Evolutionary conservation across 1,284 basidiomycete species (phyloP).

Genomic region (Pascua sp.): DNA sequence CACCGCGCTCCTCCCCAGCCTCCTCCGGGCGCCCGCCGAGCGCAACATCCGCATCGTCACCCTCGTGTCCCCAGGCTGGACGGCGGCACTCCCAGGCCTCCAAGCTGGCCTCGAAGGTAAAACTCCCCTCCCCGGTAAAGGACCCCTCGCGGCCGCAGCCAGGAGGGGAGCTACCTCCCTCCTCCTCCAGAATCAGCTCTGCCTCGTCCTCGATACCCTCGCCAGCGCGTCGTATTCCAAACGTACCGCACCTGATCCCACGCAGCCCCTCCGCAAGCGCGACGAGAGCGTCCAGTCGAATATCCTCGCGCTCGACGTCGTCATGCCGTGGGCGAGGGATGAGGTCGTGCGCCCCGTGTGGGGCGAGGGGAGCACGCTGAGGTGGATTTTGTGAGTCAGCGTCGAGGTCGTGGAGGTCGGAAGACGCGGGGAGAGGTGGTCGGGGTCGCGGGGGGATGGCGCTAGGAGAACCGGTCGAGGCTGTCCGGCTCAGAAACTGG

Average conservation of each 20-base stretch:
- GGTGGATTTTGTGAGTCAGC: conserved; percentile 35
- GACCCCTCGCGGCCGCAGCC: conserved; percentile 17
- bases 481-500: too few species aligned
- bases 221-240: conserved; percentile 27
- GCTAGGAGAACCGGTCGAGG: too few species aligned
- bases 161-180: conserved; percentile 32
- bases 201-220: conserved; percentile 43
- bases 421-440: too few species aligned
- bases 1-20: conserved; percentile 69
- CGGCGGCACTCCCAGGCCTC: conserved; percentile 61
- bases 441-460: too few species aligned
- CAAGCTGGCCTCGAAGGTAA: conserved; percentile 6
- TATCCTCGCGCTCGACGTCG: conserved; percentile 40
- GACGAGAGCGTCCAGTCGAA: conserved; percentile 41
- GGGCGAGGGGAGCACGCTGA: conserved; percentile 19
- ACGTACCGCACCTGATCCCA: conserved; percentile 19
- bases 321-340: conserved; percentile 46
- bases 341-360: conserved; percentile 38
- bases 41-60: conserved; percentile 77
- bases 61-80: conserved; percentile 78
- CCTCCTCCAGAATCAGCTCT: conserved; percentile 39
- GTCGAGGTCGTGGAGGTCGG: too few species aligned
- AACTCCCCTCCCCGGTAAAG: not conserved
- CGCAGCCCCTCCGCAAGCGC: conserved; percentile 25
- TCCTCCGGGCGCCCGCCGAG: conserved; percentile 73